A percentile compares a stretch with the other conserved stretches of the same genome.
Conservation (phyloP, 805 yeast genomes). For the Cyberlindnera euphorbiiphila region DNA sequence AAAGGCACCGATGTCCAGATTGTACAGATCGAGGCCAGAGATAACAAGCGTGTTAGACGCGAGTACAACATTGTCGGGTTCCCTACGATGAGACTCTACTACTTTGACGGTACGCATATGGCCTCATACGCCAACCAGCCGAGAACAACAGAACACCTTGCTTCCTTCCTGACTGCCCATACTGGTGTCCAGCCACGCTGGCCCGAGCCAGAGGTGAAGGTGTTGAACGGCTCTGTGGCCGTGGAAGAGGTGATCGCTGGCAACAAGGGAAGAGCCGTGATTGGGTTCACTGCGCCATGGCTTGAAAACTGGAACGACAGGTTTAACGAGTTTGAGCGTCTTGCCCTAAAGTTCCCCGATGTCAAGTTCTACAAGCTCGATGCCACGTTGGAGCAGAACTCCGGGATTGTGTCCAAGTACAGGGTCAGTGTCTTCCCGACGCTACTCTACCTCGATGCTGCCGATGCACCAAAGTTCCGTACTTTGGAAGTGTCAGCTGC, state of each 20-base stretch:
- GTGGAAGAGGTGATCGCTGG: conserved; percentile 6
- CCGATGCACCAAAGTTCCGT: conserved; percentile 14
- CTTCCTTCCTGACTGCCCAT: conserved; percentile 29
- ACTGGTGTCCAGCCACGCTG: conserved; percentile 34
- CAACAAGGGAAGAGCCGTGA: conserved; percentile 11
- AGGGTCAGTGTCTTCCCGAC: conserved; percentile 32
- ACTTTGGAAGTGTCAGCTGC: conserved; percentile 19
- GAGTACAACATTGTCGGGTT: conserved; percentile 40
- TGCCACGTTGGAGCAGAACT: conserved; percentile 26
- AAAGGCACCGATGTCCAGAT: conserved; percentile 34
- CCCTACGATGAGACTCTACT: conserved; percentile 47
- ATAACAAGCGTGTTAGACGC: conserved; percentile 33
- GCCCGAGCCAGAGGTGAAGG: conserved; percentile 24
- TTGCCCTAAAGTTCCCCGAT: conserved; percentile 25
- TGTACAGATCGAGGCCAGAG: conserved; percentile 33
- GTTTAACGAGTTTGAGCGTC: conserved; percentile 31
- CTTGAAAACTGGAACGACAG: conserved; percentile 31
- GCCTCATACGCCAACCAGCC: conserved; percentile 34
- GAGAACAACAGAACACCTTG: conserved; percentile 31
- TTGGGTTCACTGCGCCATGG: conserved; percentile 38
- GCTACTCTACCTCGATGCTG: conserved; percentile 24
- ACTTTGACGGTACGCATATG: conserved; percentile 38
- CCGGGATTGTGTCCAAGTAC: conserved; percentile 28
- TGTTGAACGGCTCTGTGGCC: conserved; percentile 16
- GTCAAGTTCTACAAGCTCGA: conserved; percentile 34